Percentiles rank a stretch among this genome's conserved stretches.
Evolutionary conservation across 495 filamentous ascomycete genomes (phyloP).

Genomic region (Venustampulla echinocandica): DNA sequence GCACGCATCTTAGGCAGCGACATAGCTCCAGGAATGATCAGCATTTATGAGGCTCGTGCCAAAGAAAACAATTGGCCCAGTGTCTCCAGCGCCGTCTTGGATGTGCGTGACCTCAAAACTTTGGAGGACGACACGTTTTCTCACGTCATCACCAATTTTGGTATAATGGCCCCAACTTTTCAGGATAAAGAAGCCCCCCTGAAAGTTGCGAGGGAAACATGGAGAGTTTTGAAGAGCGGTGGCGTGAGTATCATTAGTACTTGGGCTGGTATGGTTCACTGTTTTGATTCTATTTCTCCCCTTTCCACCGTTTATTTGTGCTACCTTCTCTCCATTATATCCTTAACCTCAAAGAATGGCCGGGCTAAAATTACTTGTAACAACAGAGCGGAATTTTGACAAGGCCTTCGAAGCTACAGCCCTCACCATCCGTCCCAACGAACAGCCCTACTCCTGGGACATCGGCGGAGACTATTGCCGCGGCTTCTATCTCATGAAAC

Average conservation of each 20-base stretch:
- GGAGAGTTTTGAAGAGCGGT: constrained; percentile 3
- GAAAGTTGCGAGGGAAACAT: constrained; percentile 11
- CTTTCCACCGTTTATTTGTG: too few relatives aligned
- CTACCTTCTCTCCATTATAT: too few relatives aligned
- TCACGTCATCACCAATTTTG: constrained; percentile 45
- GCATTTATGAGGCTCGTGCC: neutral
- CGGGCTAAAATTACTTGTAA: neutral
- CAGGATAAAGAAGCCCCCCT: neutral
- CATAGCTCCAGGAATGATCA: constrained; percentile 7
- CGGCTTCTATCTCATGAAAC: constrained; percentile 2
- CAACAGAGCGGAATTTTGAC: constrained; percentile 9
- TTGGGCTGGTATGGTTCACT: constrained; percentile 12
- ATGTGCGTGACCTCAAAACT: constrained; percentile 24
- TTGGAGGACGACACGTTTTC: constrained; percentile 60
- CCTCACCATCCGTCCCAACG: constrained; percentile 1
- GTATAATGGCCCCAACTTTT: neutral
- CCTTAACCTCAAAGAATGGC: too few relatives aligned
- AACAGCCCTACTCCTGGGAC: constrained; percentile 4
- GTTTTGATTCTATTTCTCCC: too few relatives aligned
- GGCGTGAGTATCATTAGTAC: constrained; percentile 16
- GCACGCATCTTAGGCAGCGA: constrained; percentile 1
- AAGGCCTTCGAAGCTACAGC: neutral
- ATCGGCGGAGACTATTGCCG: neutral
- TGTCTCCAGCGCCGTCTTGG: constrained; percentile 2
- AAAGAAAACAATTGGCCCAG: constrained; percentile 2